Percentiles rank a stretch among this genome's conserved stretches.
Evolutionary conservation across 768 basidiomycete genomes (phyloP).

Genomic region (Lactarius hengduanensis): DNA sequence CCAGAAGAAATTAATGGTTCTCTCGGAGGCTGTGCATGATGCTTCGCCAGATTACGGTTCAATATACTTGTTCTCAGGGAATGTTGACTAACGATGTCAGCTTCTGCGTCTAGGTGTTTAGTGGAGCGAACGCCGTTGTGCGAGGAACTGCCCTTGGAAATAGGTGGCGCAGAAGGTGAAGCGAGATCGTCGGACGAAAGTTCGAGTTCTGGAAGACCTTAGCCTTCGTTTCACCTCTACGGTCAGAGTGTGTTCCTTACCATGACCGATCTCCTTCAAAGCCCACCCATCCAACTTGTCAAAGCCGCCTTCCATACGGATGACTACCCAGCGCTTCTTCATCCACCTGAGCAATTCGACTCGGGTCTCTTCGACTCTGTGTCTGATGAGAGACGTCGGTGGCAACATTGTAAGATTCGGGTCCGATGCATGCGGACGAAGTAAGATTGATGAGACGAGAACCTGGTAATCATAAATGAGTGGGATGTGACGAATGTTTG

Average conservation of each 20-base stretch:
- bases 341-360: conserved; percentile 71
- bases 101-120: conserved; percentile 36
- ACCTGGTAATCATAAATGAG: conserved; percentile 42
- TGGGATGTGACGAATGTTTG: background rate
- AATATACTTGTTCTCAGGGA: conserved; percentile 48
- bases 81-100: conserved; percentile 45
- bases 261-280: conserved; percentile 80
- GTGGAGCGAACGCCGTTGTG: conserved; percentile 30
- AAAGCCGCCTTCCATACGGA: conserved; percentile 79
- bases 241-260: conserved; percentile 43
- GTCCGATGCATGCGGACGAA: conserved; percentile 63
- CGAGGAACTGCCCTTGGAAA: conserved; percentile 27
- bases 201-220: conserved; percentile 61
- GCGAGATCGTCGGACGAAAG: conserved; percentile 70
- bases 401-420: conserved; percentile 60
- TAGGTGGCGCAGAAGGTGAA: conserved; percentile 39
- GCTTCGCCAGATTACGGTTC: conserved; percentile 35
- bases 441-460: conserved; percentile 68
- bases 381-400: conserved; percentile 65
- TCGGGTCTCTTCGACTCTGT: conserved; percentile 70
- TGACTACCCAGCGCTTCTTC: conserved; percentile 70
- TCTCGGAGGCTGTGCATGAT: conserved; percentile 35
- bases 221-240: conserved; percentile 5
- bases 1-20: conserved; percentile 34
- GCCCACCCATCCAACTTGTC: conserved; percentile 83